Evolutionary conservation across 2,329 filamentous ascomycete genomes (phyloP), one percentile per base, ranked within the genome.

Genomic region (Magnaporthiopsis incrustans): DNA sequence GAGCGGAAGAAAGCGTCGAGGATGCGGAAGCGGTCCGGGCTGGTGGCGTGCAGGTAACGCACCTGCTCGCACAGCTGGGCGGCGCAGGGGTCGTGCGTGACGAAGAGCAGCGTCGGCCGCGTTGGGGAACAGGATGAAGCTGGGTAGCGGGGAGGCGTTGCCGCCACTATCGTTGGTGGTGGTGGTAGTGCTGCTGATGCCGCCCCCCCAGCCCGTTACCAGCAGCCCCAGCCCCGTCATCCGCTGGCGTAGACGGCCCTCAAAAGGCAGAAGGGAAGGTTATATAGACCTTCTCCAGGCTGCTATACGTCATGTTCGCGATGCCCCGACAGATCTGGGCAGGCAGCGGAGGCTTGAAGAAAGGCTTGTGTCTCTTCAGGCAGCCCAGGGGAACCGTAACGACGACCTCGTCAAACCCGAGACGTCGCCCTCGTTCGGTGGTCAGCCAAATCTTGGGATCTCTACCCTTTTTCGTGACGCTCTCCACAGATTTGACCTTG

Each of bases 41-140:
- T 62, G 35, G 66, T 58, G 0, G 62, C 59, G 1, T 64, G 60
- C 26, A 53, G 27, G 26, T 59, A 56, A 22, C 61, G 53, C 14
- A 66, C 65, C 15, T 61, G 32, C 15, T 60, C 62, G 15, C 72
- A 75, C 61, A 79, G 71, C 65, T 77, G 70, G 7, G 67, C 67
- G 30, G 73, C 73, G 65, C 72, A 75, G 33, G 71, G 73, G 30
- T 81, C 81, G 69, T 79, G 78, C 66, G 76, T 80, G 75, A 83
- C 89, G 79, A 89, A 89, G 61, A 89, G 81, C 6, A 89, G 78
- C 2, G 85, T 88, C 57, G 86, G 84, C 0, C 82, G 26, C 35
- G 4, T 53, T 22, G 22, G 44, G 44, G 44, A 66, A 60, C 38
- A 50, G 64, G 59, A 64, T 62, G 59, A 35, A 44, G 53, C 59